These are phyloP conservation scores for Dryas integrifolia DNA, from an alignment of 331 rosid genomes.

Conservation along the genomic window DNA sequence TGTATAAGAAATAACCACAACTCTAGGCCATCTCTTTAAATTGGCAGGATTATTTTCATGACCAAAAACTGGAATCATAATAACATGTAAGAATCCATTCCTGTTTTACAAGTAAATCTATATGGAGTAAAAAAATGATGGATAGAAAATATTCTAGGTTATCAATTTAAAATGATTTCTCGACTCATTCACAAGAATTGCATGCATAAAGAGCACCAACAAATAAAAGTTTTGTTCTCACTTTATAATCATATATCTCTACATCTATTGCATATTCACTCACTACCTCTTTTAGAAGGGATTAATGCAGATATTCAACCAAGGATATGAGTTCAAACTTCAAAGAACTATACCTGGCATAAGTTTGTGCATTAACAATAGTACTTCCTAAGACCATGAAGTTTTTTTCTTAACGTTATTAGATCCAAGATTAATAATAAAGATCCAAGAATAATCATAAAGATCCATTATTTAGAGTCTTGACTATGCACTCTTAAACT, in stretches of 20 bases:
- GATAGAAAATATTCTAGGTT: not conserved
- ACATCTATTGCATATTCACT: not conserved
- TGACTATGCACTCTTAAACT: not conserved
- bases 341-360: not conserved
- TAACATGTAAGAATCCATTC: conserved; percentile 14
- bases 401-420: not conserved
- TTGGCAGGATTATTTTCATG: conserved; percentile 76
- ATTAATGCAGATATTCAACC: not conserved
- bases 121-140: not conserved
- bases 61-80: conserved; percentile 70
- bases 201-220: not conserved
- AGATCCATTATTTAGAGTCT: not conserved
- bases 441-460: not conserved
- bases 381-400: not conserved
- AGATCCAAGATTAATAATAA: not conserved
- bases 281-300: not conserved
- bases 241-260: not conserved
- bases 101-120: not conserved
- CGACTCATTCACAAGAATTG: not conserved
- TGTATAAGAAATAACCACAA: conserved; percentile 87
- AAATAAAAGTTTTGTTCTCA: not conserved
- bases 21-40: conserved; percentile 64
- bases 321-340: not conserved
- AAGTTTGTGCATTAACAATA: not conserved
- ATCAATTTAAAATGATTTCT: not conserved